phyloP scores from a whole-genome alignment of 2,329 filamentous ascomycete species.

The Pseudogymnoascus sp. region DNA sequence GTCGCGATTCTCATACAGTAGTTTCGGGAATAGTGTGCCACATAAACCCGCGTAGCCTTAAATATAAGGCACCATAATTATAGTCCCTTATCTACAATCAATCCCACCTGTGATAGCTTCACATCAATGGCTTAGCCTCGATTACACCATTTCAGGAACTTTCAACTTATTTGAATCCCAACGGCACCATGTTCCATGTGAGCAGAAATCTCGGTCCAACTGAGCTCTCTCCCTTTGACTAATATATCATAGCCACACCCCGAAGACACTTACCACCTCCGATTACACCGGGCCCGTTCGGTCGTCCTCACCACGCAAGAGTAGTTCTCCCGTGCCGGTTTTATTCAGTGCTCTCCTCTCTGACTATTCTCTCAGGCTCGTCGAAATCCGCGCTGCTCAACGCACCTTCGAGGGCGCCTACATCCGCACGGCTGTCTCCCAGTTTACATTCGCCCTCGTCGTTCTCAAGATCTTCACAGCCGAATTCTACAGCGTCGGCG shows the following conservation, averaged over 20 bases:
- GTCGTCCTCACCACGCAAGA: constrained; percentile 75
- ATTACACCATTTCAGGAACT: not conserved
- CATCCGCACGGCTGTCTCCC: constrained; percentile 84
- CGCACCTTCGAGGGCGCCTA: constrained; percentile 97
- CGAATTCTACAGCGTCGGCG: constrained; percentile 96
- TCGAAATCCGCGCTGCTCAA: constrained; percentile 90
- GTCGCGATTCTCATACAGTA: constrained; percentile 1
- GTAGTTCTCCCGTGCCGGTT: constrained; percentile 15
- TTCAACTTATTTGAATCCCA: not conserved
- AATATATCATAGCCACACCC: constrained; percentile 47
- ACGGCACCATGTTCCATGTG: constrained; percentile 5
- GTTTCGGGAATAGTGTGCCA: not conserved
- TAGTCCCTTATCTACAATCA: not conserved
- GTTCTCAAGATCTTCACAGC: constrained; percentile 94
- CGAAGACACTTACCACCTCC: constrained; percentile 67
- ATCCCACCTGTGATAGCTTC: constrained; percentile 1
- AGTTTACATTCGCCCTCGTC: constrained; percentile 91
- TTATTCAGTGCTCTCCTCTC: not conserved
- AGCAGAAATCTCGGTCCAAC: not conserved
- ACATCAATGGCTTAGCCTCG: constrained; percentile 1
- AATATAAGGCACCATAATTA: not conserved
- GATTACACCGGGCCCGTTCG: constrained; percentile 74
- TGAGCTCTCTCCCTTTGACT: not conserved
- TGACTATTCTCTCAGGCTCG: constrained; percentile 43
- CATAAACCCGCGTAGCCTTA: not conserved